Percentiles rank a stretch among this genome's conserved stretches.
Conservation (phyloP, 192 early-diverging fungal species). For the Linnemannia zychae region DNA sequence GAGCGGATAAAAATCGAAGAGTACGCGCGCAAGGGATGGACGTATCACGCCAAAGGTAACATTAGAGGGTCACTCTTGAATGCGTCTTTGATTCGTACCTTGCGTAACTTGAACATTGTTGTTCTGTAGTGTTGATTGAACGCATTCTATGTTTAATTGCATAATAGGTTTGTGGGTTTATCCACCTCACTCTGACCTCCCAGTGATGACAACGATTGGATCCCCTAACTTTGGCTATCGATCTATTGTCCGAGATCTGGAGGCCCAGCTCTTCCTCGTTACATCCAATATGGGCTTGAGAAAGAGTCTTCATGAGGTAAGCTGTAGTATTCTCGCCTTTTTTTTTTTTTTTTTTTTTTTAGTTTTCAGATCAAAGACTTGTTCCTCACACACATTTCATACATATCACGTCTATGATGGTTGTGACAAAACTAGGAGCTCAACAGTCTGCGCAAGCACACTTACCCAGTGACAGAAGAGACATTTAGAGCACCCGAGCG, state of each 20-base stretch:
- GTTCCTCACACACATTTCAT: not conserved
- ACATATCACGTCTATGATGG: not conserved
- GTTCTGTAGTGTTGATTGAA: not conserved
- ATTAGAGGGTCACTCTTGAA: not conserved
- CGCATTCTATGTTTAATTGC: too few relatives aligned
- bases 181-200: constrained; percentile 64
- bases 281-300: constrained; percentile 71
- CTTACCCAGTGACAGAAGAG: constrained; percentile 59
- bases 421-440: constrained; percentile 62
- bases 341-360: not conserved
- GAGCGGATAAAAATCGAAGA: constrained; percentile 80
- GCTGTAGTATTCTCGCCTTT: not conserved
- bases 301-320: constrained; percentile 69
- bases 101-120: not conserved
- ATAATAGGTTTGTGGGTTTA: constrained; percentile 82
- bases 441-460: constrained; percentile 56
- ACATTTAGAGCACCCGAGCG: constrained; percentile 66
- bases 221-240: constrained; percentile 95
- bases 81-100: too few relatives aligned
- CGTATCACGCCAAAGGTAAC: constrained; percentile 95
- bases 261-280: constrained; percentile 85
- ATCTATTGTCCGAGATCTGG: constrained; percentile 92
- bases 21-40: constrained; percentile 88
- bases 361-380: not conserved
- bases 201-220: constrained; percentile 87